Evolutionary conservation across 2,329 filamentous ascomycete species (phyloP), one percentile per base, ranked within the genome.

Genomic region (Coleophoma cylindrospora): DNA sequence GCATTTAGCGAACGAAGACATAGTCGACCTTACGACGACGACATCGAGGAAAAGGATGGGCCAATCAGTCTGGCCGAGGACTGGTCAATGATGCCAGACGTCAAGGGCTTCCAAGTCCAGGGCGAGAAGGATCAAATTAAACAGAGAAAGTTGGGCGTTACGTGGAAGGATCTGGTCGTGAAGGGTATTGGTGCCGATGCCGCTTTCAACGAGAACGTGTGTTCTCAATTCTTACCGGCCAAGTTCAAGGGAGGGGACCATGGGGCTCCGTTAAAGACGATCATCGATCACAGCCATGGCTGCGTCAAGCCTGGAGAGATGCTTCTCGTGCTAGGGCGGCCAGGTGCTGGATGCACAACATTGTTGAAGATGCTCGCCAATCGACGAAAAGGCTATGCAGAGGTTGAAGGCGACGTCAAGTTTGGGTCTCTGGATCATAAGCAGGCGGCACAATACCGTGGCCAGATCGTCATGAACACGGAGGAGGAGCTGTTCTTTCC

Each of bases 271-370:
- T 66, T 85, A 17, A 79, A 79, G 54, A 84, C 82, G 0, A 83
- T 90, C 43, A 67, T 90, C 19, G 76, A 86, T 48, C 74, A 80
- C 57, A 80, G 77, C 50, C 79, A 83, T 61, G 86, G 86, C 11
- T 87, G 83, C 56, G 80, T 89, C 46, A 83, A 84, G 63, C 84
- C 85, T 0, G 86, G 84, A 17, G 84, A 88, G 66, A 87, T 88
- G 85, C 67, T 87, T 1, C 69, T 88, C 1, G 84, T 89, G 0
- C 71, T 89, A 0, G 86, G 86, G 3, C 74, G 84, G 1, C 85
- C 86, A 0, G 86, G 84, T 0, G 75, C 82, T 3, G 85, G 85
- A 34, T 90, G 86, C 63, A 87, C 85, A 0, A 86, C 85, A 0
- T 72, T 90, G 14, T 71, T 91, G 43, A 89, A 86, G 59, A 73